Evolutionary conservation across 148 eudicot genomes (phyloP), one percentile per base, ranked within the genome.

Genomic region (Euryodendron excelsum): DNA sequence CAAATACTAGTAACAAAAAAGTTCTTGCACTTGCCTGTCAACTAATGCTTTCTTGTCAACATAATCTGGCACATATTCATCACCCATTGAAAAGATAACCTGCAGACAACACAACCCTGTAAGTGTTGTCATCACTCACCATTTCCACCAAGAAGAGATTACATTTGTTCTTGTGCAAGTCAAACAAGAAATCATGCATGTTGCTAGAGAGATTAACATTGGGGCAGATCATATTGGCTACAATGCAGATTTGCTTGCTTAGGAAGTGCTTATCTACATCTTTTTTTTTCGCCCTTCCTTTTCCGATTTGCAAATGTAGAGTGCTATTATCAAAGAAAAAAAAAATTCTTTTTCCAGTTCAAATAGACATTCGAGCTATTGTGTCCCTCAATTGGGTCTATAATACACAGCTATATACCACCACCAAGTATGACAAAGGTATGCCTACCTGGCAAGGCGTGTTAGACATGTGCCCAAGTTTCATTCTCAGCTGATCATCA

Each of bases 81-180:
- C 96, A 65, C 73, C 91, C 99, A 95, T 93, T 66, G 99, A 95
- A 83, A 83, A 95, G 41, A 95, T 89, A 44, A 93, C 91, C 99
- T 95, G 87, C 81, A 87, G 30, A 71, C 37, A 9, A 20, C 34
- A 74, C n/a, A 56, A 33, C 28, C 27, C 27, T 6, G 31, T 60
- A 7, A 27, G 58, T 50, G n/a, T 62, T 31, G 31, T 10, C 30
- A 68, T 20, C 50, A 41, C 50, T n/a, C 11, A 28, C 18, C 6
- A 36, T 47, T 36, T 0, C 7, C 13, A 62, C 55, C 59, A 37
- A 23, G 34, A 28, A 60, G 50, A 34, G 14, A 79, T 21, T 21
- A 41, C 28, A 62, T n/a, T n/a, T 27, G 17, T 73, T 18, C 23
- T 34, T 27, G 34, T 78, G 60, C 76, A 71, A 61, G 31, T 70